phyloP scores from a whole-genome alignment of 371 early-diverging fungal species.

The Lichtheimia ramosa region DNA sequence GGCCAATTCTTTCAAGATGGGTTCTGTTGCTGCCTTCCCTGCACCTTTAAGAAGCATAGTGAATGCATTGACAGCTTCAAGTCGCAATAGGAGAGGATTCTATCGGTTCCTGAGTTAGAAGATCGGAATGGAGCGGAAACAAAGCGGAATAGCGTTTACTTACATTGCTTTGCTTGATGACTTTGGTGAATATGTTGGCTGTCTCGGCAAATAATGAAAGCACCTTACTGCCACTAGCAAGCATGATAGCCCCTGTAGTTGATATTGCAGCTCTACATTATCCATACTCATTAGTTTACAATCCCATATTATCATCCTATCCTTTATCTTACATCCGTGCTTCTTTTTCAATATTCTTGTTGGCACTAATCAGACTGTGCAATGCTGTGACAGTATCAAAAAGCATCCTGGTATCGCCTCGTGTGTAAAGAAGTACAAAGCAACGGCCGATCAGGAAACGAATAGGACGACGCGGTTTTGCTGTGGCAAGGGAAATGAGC shows the following conservation, averaged over 20 bases:
- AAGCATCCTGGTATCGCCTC: slow-evolving; percentile 72
- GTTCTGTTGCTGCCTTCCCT: slow-evolving; percentile 76
- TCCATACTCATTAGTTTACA: background rate
- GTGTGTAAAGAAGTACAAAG: slow-evolving; percentile 66
- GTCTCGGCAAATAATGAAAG: slow-evolving; percentile 83
- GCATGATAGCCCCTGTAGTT: slow-evolving; percentile 73
- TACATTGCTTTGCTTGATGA: slow-evolving; percentile 71
- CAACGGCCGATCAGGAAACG: slow-evolving; percentile 78
- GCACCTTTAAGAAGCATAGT: slow-evolving; percentile 72
- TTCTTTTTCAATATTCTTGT: slow-evolving; percentile 70
- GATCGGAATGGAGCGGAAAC: too few species aligned
- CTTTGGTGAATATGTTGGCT: slow-evolving; percentile 58
- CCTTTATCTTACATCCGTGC: slow-evolving; percentile 47
- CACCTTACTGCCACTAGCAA: slow-evolving; percentile 66
- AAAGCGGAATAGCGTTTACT: slow-evolving; percentile 4
- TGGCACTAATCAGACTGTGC: slow-evolving; percentile 62
- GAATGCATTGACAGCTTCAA: slow-evolving; percentile 74
- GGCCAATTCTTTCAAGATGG: slow-evolving; percentile 71
- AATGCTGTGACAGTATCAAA: slow-evolving; percentile 79
- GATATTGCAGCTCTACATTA: slow-evolving; percentile 71
- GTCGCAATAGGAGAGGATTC: slow-evolving; percentile 64
- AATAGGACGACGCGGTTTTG: slow-evolving; percentile 77
- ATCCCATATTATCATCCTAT: background rate
- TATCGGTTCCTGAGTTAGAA: slow-evolving; percentile 8
- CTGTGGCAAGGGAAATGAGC: slow-evolving; percentile 60